These are phyloP conservation scores for Mrakia frigida DNA, from an alignment of 768 basidiomycete species.

Conservation along the genomic window DNA sequence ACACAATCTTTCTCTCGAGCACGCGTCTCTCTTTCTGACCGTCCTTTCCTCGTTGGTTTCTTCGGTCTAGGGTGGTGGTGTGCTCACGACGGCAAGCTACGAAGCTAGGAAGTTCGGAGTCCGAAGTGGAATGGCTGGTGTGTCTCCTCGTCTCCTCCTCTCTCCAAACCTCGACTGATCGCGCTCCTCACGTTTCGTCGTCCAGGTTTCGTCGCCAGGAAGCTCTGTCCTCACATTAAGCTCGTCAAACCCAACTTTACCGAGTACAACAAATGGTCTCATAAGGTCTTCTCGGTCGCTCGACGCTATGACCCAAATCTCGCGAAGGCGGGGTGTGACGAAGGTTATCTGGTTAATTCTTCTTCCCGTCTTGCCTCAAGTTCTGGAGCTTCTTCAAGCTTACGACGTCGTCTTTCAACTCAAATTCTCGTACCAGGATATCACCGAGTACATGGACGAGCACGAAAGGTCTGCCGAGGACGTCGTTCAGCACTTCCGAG, in stretches of 20 bases:
- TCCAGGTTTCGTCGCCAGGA: slow-evolving; percentile 82
- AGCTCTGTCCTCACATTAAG: slow-evolving; percentile 79
- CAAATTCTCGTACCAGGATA: slow-evolving; percentile 50
- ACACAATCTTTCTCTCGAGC: background rate
- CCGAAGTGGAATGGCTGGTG: slow-evolving; percentile 92
- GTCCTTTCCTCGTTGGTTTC: too few relatives aligned
- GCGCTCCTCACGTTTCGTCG: background rate
- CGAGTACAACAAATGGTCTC: background rate
- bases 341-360: slow-evolving; percentile 9
- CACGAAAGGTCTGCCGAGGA: slow-evolving; percentile 59
- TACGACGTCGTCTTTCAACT: too few relatives aligned
- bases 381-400: too few relatives aligned
- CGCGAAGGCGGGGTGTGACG: slow-evolving; percentile 21
- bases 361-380: too few relatives aligned
- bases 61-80: slow-evolving; percentile 54
- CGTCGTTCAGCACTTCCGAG: slow-evolving; percentile 72
- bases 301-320: background rate
- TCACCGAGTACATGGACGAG: slow-evolving; percentile 74
- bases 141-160: slow-evolving; percentile 32
- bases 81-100: slow-evolving; percentile 75
- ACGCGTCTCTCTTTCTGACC: background rate
- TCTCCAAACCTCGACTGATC: background rate
- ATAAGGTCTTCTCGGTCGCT: slow-evolving; percentile 17
- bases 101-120: slow-evolving; percentile 86
- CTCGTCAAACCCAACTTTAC: slow-evolving; percentile 36